phyloP scores from a whole-genome alignment of 179 eudicot species.

The Beta corolliflora region DNA sequence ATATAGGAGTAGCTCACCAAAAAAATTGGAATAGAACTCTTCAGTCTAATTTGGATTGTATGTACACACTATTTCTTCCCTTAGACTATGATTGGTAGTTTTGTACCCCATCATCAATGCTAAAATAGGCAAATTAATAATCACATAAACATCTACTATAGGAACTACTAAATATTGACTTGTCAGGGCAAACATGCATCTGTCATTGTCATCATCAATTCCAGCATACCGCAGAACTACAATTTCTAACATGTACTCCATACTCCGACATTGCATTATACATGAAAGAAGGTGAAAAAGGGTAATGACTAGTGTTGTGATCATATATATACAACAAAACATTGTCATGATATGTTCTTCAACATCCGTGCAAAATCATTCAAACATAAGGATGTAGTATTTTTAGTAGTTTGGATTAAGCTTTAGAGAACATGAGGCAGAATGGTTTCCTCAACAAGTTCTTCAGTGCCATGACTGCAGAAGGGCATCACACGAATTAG shows the following conservation, averaged over 20 bases:
- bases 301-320: not conserved
- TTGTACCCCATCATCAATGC: too few relatives aligned
- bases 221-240: not conserved
- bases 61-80: too few relatives aligned
- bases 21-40: too few relatives aligned
- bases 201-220: not conserved
- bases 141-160: too few relatives aligned
- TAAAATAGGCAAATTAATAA: too few relatives aligned
- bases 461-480: constrained; percentile 83
- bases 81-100: too few relatives aligned
- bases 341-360: not conserved
- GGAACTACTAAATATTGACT: too few relatives aligned
- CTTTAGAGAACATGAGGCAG: constrained; percentile 35
- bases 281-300: not conserved
- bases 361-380: not conserved
- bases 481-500: constrained; percentile 17
- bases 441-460: constrained; percentile 28
- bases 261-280: not conserved
- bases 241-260: not conserved
- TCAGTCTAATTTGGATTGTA: too few relatives aligned
- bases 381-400: constrained; percentile 11
- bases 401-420: constrained; percentile 5
- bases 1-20: too few relatives aligned
- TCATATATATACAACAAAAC: constrained; percentile 10
- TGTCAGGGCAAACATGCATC: not conserved